Percentiles rank a stretch among this genome's conserved stretches.
phyloP scores from a whole-genome alignment of 495 filamentous ascomycete genomes.

The Aspergillus saccharolyticus region DNA sequence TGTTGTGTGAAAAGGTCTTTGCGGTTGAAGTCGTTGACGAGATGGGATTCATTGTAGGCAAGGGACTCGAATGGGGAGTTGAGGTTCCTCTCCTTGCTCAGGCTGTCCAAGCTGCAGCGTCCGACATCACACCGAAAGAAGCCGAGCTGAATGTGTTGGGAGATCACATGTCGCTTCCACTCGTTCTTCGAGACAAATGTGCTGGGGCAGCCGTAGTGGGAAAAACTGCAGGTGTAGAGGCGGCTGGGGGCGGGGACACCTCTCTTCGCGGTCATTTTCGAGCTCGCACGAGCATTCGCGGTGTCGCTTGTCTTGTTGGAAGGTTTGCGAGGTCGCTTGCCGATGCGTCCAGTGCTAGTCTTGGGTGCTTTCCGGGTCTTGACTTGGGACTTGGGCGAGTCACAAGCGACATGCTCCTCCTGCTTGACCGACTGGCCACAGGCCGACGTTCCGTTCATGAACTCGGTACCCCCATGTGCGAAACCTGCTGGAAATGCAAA shows the following conservation, averaged over 20 bases:
- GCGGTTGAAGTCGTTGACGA: slow-evolving; percentile 73
- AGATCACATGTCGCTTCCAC: slow-evolving; percentile 86
- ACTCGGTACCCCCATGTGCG: background rate
- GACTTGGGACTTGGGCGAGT: background rate
- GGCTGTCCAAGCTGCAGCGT: slow-evolving; percentile 46
- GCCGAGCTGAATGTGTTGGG: slow-evolving; percentile 72
- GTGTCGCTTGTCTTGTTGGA: slow-evolving; percentile 12
- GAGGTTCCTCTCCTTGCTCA: slow-evolving; percentile 2
- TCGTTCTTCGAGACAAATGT: slow-evolving; percentile 93
- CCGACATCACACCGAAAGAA: slow-evolving; percentile 78
- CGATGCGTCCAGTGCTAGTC: background rate
- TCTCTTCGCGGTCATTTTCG: slow-evolving; percentile 15
- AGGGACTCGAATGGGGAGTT: background rate
- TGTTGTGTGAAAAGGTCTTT: slow-evolving; percentile 95
- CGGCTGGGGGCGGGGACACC: slow-evolving; percentile 41
- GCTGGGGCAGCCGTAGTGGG: slow-evolving; percentile 74
- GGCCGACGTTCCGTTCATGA: background rate
- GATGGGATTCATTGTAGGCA: slow-evolving; percentile 10
- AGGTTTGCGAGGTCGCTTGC: slow-evolving; percentile 5
- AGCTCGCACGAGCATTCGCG: slow-evolving; percentile 5
- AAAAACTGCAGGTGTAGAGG: slow-evolving; percentile 76
- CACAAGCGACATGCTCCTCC: background rate
- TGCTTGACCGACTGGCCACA: background rate
- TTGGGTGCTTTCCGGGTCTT: background rate
- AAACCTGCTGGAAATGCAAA: background rate